A percentile compares a stretch with the other conserved stretches of the same genome.
Evolutionary conservation across 257 asterid genomes (phyloP).

Genomic region (Oldenlandia corymbosa): DNA sequence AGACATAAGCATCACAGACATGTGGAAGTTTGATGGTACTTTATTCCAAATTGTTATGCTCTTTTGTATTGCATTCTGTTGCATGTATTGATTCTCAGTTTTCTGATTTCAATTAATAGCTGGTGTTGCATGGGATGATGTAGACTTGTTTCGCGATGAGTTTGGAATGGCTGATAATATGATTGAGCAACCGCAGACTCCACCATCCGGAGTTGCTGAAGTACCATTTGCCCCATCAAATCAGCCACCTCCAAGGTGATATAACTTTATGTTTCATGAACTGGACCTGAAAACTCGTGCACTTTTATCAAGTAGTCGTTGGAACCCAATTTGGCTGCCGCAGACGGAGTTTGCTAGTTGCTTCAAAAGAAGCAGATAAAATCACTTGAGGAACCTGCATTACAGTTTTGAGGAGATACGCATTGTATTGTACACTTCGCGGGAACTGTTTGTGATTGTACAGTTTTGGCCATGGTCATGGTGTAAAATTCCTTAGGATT

Average conservation of each 20-base stretch:
- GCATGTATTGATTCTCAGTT: slow-evolving; percentile 8
- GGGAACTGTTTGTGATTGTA: slow-evolving; percentile 10
- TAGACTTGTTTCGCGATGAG: slow-evolving; percentile 48
- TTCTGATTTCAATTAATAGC: slow-evolving; percentile 33
- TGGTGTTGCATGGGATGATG: slow-evolving; percentile 58
- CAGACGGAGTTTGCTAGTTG: background rate
- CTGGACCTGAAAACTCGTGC: background rate
- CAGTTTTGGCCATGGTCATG: slow-evolving; percentile 15
- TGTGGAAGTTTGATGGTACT: slow-evolving; percentile 89
- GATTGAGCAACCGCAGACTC: slow-evolving; percentile 37
- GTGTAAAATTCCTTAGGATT: background rate
- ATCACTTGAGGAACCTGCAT: background rate
- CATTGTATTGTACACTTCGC: slow-evolving; percentile 8
- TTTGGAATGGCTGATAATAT: slow-evolving; percentile 48
- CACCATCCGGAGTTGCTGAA: slow-evolving; percentile 34
- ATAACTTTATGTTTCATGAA: background rate
- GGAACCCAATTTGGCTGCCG: slow-evolving; percentile 10
- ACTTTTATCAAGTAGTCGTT: background rate
- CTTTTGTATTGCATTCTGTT: background rate
- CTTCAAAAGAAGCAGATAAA: slow-evolving; percentile 6
- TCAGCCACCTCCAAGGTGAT: slow-evolving; percentile 59
- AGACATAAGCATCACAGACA: slow-evolving; percentile 79
- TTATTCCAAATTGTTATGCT: slow-evolving; percentile 16
- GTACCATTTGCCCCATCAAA: slow-evolving; percentile 30
- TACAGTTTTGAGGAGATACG: background rate